Conservation (phyloP, 352 stramenopile genomes). For the Saprolegnia diclina region DNA sequence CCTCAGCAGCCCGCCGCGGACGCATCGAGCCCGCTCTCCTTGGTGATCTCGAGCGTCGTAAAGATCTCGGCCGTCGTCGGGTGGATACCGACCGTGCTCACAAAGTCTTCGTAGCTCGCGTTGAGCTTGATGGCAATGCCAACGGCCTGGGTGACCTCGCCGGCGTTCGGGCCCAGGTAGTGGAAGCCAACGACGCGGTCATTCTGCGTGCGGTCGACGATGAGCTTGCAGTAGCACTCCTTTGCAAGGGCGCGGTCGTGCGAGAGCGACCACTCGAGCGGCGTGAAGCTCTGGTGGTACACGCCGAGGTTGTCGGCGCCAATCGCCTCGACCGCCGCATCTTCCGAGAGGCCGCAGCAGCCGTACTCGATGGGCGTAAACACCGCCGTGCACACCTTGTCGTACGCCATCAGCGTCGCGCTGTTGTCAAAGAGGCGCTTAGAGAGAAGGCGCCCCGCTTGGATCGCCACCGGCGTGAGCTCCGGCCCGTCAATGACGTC, state of each 20-base stretch:
- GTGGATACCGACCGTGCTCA: slow-evolving; percentile 94
- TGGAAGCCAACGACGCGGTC: slow-evolving; percentile 95
- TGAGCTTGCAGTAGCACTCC: slow-evolving; percentile 93
- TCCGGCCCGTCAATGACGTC: slow-evolving; percentile 96
- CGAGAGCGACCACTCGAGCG: slow-evolving; percentile 92
- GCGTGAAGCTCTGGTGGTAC: slow-evolving; percentile 95
- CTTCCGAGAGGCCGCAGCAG: slow-evolving; percentile 94
- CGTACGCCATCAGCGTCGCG: slow-evolving; percentile 89
- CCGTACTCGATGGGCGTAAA: slow-evolving; percentile 98
- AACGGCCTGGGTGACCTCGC: slow-evolving; percentile 93
- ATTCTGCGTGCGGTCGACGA: slow-evolving; percentile 86
- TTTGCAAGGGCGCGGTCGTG: slow-evolving; percentile 48
- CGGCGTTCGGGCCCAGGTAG: slow-evolving; percentile 96
- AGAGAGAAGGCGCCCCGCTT: slow-evolving; percentile 88
- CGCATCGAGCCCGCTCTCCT: slow-evolving; percentile 89
- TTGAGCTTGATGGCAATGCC: slow-evolving; percentile 92
- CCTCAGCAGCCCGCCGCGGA: slow-evolving; percentile 96
- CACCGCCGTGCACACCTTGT: slow-evolving; percentile 88
- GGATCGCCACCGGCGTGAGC: slow-evolving; percentile 97
- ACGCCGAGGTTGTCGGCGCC: slow-evolving; percentile 91
- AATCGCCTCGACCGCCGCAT: slow-evolving; percentile 87
- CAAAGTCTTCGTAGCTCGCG: slow-evolving; percentile 91
- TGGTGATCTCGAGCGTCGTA: slow-evolving; percentile 91
- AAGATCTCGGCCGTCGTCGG: slow-evolving; percentile 95
- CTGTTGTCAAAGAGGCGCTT: slow-evolving; percentile 86